phyloP scores from a whole-genome alignment of 2,329 filamentous ascomycete genomes.

The Pseudogymnoascus sp. region DNA sequence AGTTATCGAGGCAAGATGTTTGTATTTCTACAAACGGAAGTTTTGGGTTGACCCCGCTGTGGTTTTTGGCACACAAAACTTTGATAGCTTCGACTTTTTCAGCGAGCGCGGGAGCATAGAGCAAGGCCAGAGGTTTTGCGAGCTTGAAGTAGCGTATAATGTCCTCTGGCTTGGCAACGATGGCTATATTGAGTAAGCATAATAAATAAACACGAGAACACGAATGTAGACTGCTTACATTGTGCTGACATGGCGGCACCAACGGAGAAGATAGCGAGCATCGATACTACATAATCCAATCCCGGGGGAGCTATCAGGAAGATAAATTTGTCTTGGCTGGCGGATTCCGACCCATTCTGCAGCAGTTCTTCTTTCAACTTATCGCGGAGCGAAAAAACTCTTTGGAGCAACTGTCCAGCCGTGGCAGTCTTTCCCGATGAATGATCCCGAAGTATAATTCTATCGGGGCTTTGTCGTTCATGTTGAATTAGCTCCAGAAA shows the following conservation, averaged over 20 bases:
- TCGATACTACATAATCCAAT: slow-evolving; percentile 17
- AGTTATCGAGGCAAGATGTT: slow-evolving; percentile 11
- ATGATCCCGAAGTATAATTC: slow-evolving; percentile 19
- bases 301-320: slow-evolving; percentile 18
- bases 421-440: slow-evolving; percentile 14
- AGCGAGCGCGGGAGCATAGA: slow-evolving; percentile 15
- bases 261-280: slow-evolving; percentile 21
- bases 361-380: slow-evolving; percentile 12
- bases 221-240: slow-evolving; percentile 12
- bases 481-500: slow-evolving; percentile 17
- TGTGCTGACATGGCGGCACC: slow-evolving; percentile 17
- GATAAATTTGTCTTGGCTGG: slow-evolving; percentile 15
- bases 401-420: slow-evolving; percentile 17
- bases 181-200: slow-evolving; percentile 16
- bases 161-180: slow-evolving; percentile 19
- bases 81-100: slow-evolving; percentile 15
- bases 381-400: slow-evolving; percentile 14
- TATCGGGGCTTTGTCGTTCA: slow-evolving; percentile 12
- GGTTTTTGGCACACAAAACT: slow-evolving; percentile 9
- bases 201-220: background rate
- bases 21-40: slow-evolving; percentile 15
- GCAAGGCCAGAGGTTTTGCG: slow-evolving; percentile 16
- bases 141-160: slow-evolving; percentile 16
- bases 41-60: slow-evolving; percentile 4
- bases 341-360: slow-evolving; percentile 12